These are phyloP conservation scores for Populus nigra DNA, from an alignment of 345 rosid genomes.

Conservation along the genomic window DNA sequence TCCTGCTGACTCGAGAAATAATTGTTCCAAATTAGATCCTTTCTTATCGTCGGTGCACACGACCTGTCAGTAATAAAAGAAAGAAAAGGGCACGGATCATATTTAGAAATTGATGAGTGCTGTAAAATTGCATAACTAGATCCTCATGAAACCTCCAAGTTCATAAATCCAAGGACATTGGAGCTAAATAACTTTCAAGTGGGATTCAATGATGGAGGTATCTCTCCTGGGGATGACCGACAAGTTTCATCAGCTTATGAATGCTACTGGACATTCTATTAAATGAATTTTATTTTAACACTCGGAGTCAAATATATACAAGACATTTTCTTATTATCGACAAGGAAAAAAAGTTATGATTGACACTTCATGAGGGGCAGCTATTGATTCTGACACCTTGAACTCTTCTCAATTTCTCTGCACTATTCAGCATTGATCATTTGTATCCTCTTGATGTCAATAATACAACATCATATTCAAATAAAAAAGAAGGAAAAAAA, in stretches of 20 bases:
- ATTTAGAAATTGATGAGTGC: neutral
- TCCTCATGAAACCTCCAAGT: neutral
- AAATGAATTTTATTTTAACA: neutral
- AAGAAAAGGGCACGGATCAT: neutral
- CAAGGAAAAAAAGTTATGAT: neutral
- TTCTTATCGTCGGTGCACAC: neutral
- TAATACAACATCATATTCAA: neutral
- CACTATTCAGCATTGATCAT: neutral
- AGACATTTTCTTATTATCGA: neutral
- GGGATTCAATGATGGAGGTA: neutral
- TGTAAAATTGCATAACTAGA: neutral
- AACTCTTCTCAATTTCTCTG: neutral
- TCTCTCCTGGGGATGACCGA: neutral
- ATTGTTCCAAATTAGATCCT: neutral
- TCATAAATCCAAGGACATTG: neutral
- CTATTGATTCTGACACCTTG: neutral
- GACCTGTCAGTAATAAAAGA: neutral
- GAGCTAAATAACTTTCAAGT: neutral
- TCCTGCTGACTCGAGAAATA: neutral
- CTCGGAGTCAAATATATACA: neutral
- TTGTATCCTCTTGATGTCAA: neutral
- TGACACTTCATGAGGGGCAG: neutral
- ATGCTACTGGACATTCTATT: slow-evolving; percentile 2
- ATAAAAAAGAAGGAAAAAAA: too few species aligned
- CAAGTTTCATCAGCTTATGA: slow-evolving; percentile 14